phyloP scores from a whole-genome alignment of 139 green algal species.

The Spirogloea muscicola region DNA sequence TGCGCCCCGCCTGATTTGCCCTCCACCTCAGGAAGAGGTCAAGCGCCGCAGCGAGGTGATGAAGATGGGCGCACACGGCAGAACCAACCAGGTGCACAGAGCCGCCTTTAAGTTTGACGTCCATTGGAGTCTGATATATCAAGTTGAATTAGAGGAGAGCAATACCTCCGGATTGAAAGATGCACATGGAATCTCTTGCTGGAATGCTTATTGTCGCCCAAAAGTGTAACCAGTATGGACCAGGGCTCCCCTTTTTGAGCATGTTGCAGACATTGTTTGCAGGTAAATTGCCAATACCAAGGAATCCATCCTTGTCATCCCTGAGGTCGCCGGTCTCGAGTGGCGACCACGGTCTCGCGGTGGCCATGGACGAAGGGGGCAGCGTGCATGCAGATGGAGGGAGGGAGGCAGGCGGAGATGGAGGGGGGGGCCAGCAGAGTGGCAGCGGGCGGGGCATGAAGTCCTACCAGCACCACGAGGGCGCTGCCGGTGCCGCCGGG shows the following conservation, averaged over 20 bases:
- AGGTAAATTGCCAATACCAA: conserved; percentile 26
- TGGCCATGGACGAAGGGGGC: conserved; percentile 24
- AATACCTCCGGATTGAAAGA: too few relatives aligned
- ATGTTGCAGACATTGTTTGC: neutral
- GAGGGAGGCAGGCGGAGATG: neutral
- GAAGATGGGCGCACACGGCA: too few relatives aligned
- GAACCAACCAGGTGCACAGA: too few relatives aligned
- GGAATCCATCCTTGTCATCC: conserved; percentile 8
- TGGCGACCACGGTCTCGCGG: neutral
- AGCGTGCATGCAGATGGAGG: conserved; percentile 20
- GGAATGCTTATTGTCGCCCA: neutral
- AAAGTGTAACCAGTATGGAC: neutral
- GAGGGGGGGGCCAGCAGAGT: neutral
- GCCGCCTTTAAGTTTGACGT: too few relatives aligned
- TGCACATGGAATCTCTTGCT: neutral
- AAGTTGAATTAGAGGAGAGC: too few relatives aligned
- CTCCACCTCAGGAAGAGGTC: neutral
- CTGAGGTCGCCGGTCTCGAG: neutral
- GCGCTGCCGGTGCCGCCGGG: neutral
- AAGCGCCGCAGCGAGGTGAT: neutral
- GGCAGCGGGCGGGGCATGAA: neutral
- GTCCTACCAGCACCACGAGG: neutral
- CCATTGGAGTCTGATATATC: too few relatives aligned
- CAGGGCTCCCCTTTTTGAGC: neutral
- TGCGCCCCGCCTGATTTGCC: neutral